These are phyloP conservation scores for Colletotrichum plurivorum DNA, from an alignment of 2,329 filamentous ascomycete genomes.

Conservation along the genomic window DNA sequence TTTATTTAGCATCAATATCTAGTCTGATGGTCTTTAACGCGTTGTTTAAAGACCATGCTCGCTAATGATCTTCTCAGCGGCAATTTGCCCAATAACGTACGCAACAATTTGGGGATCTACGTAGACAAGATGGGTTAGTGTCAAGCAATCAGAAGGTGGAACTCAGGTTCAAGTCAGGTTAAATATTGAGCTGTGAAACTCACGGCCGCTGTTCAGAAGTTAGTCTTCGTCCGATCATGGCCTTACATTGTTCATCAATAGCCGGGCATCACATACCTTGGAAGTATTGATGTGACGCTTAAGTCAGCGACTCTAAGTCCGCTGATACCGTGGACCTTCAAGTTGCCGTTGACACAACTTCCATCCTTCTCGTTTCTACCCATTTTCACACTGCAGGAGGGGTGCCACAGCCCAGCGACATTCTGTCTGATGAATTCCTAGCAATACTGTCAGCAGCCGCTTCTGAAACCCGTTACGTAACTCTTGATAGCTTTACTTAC, in stretches of 20 bases:
- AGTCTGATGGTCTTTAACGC: neutral
- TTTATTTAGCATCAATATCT: neutral
- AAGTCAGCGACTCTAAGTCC: constrained; percentile 11
- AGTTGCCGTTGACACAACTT: constrained; percentile 14
- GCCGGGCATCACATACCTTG: constrained; percentile 1
- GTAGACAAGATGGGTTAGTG: neutral
- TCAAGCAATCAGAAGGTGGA: neutral
- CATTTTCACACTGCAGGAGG: constrained; percentile 34
- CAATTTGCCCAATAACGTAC: constrained; percentile 15
- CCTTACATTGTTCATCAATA: neutral
- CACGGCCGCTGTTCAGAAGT: constrained; percentile 14
- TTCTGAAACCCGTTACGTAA: neutral
- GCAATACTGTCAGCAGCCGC: neutral
- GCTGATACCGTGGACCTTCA: constrained; percentile 24
- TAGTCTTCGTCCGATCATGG: neutral
- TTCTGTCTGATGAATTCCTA: constrained; percentile 30
- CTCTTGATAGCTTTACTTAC: neutral
- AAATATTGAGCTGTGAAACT: neutral
- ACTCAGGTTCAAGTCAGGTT: too few species aligned
- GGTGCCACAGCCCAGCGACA: constrained; percentile 26
- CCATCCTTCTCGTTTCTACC: constrained; percentile 22
- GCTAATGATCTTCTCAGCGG: constrained; percentile 2
- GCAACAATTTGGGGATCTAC: constrained; percentile 31
- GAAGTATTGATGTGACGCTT: constrained; percentile 16
- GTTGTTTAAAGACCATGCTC: neutral